phyloP scores from a whole-genome alignment of 2,329 filamentous ascomycete species.

The Fusarium mexicanum region DNA sequence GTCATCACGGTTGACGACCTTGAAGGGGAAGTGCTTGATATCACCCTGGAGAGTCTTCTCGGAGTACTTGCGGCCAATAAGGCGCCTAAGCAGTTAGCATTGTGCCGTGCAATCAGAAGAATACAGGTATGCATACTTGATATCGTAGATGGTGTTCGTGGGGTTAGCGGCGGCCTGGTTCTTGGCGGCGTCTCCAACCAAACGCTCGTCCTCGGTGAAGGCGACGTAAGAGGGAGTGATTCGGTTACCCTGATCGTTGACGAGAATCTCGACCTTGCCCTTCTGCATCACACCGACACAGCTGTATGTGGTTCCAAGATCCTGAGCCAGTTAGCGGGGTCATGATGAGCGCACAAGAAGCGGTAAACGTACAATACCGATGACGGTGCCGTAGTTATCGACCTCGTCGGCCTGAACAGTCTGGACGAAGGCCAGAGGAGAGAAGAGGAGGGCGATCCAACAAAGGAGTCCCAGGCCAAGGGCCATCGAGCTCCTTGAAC shows the following conservation, averaged over 20 bases:
- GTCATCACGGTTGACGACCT: constrained; percentile 86
- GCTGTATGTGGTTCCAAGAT: constrained; percentile 89
- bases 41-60: constrained; percentile 92
- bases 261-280: constrained; percentile 93
- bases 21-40: constrained; percentile 98
- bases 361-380: constrained; percentile 79
- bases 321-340: constrained; percentile 50
- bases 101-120: neutral
- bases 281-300: constrained; percentile 97
- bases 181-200: constrained; percentile 97
- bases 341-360: neutral
- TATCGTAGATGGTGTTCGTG: constrained; percentile 78
- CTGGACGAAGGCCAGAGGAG: constrained; percentile 85
- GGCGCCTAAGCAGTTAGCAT: constrained; percentile 64
- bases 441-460: constrained; percentile 91
- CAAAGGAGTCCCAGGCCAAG: constrained; percentile 88
- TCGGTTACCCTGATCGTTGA: constrained; percentile 97
- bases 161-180: constrained; percentile 90
- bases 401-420: constrained; percentile 77
- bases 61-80: constrained; percentile 84
- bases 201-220: constrained; percentile 95
- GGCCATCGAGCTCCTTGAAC: constrained; percentile 74
- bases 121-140: constrained; percentile 75
- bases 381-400: constrained; percentile 86
- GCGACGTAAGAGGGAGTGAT: constrained; percentile 96